Evolutionary conservation across 2,329 filamentous ascomycete genomes (phyloP).

Genomic region (Beauveria brongniartii): DNA sequence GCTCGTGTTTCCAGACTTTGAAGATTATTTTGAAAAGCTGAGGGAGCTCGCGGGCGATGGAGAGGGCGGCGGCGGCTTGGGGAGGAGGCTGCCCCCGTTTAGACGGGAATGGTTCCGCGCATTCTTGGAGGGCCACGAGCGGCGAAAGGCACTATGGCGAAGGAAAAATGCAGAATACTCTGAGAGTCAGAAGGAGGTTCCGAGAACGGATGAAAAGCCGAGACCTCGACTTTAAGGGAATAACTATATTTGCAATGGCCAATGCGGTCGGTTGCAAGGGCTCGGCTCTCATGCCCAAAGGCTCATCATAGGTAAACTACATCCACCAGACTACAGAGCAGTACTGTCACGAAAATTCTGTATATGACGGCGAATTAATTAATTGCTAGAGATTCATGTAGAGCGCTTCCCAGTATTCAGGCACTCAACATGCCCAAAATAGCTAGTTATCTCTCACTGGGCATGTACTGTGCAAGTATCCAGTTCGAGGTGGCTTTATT

Average conservation of each 20-base stretch:
- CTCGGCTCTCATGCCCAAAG: too few relatives aligned
- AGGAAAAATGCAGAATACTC: background rate
- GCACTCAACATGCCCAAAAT: too few relatives aligned
- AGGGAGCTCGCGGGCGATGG: slow-evolving; percentile 41
- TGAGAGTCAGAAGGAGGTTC: background rate
- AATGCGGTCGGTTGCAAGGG: too few relatives aligned
- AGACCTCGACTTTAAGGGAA: background rate
- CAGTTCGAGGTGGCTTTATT: too few relatives aligned
- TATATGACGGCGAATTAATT: too few relatives aligned
- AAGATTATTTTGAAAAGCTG: slow-evolving; percentile 54
- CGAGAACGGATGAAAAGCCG: background rate
- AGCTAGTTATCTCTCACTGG: too few relatives aligned
- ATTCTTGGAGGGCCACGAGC: slow-evolving; percentile 47
- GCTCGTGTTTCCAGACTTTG: slow-evolving; percentile 52
- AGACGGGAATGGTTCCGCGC: slow-evolving; percentile 36
- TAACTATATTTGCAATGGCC: background rate
- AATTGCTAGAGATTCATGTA: too few relatives aligned
- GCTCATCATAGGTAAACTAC: too few relatives aligned
- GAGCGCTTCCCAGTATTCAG: too few relatives aligned
- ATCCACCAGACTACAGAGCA: too few relatives aligned
- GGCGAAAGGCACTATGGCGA: slow-evolving; percentile 32
- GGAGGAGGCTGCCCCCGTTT: slow-evolving; percentile 37
- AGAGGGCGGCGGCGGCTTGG: slow-evolving; percentile 24
- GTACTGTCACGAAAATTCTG: too few relatives aligned
- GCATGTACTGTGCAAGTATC: too few relatives aligned